Evolutionary conservation across 768 basidiomycete genomes (phyloP).

Genomic region (Tricholoma flavovirens): DNA sequence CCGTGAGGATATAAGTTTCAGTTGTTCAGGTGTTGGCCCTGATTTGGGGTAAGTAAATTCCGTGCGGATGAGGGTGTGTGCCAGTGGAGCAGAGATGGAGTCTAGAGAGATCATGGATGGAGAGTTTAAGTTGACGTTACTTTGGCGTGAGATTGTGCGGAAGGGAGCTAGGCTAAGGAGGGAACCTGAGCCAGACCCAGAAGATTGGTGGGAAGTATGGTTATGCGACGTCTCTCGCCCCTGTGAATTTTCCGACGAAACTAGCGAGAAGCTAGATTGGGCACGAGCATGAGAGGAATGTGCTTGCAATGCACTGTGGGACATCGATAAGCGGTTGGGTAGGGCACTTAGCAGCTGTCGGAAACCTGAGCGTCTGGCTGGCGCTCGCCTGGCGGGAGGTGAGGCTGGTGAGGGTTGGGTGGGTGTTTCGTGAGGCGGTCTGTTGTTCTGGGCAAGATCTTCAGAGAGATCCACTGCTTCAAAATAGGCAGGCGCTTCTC

Average conservation of each 20-base stretch:
- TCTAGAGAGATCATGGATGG: slow-evolving; percentile 67
- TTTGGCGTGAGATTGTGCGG: slow-evolving; percentile 45
- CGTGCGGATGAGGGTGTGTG: slow-evolving; percentile 66
- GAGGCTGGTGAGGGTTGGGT: slow-evolving; percentile 11
- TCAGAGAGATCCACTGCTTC: slow-evolving; percentile 37
- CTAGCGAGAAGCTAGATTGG: slow-evolving; percentile 25
- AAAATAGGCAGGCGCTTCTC: slow-evolving; percentile 64
- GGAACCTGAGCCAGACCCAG: slow-evolving; percentile 28
- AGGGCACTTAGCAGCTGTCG: slow-evolving; percentile 32
- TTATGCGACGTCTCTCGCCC: slow-evolving; percentile 20
- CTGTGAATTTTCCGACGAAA: slow-evolving; percentile 18
- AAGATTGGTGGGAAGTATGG: slow-evolving; percentile 25
- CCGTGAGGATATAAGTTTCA: slow-evolving; percentile 64
- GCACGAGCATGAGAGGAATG: slow-evolving; percentile 23
- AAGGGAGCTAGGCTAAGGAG: slow-evolving; percentile 39
- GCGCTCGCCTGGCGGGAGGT: slow-evolving; percentile 10
- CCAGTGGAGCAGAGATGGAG: slow-evolving; percentile 71
- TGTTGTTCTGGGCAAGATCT: not conserved
- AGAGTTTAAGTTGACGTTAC: slow-evolving; percentile 46
- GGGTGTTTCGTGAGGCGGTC: slow-evolving; percentile 3
- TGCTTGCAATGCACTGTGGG: slow-evolving; percentile 13
- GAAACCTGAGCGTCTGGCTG: slow-evolving; percentile 41
- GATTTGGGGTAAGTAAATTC: slow-evolving; percentile 63
- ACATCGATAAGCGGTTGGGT: slow-evolving; percentile 31
- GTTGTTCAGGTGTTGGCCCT: slow-evolving; percentile 57